Conservation (phyloP, 2,329 filamentous ascomycete species). For the Fusarium fujikuroi region DNA sequence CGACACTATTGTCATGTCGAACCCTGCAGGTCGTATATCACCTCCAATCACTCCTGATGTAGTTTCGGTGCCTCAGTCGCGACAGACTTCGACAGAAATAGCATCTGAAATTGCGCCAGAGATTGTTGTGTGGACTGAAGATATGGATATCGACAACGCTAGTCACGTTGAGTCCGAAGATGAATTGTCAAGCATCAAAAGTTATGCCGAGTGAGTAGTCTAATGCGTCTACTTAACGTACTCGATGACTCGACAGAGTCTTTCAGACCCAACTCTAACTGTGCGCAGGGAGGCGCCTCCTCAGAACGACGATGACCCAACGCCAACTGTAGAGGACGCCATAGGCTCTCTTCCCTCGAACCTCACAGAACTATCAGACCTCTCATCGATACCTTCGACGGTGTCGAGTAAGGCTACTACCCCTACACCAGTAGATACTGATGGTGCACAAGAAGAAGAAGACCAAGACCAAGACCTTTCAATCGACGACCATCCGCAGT, state of each 20-base stretch:
- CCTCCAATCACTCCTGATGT: conserved; percentile 42
- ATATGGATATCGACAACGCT: conserved; percentile 48
- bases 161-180: conserved; percentile 40
- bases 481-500: conserved; percentile 27
- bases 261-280: conserved; percentile 17
- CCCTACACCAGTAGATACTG: conserved; percentile 65
- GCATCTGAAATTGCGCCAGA: conserved; percentile 53
- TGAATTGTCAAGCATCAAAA: conserved; percentile 37
- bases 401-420: conserved; percentile 73
- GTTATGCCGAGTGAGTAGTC: conserved; percentile 45
- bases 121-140: conserved; percentile 58
- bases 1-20: conserved; percentile 35
- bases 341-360: conserved; percentile 60
- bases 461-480: conserved; percentile 32
- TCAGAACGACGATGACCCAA: conserved; percentile 33
- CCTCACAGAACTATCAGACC: conserved; percentile 65
- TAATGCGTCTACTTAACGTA: background rate
- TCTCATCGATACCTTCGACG: conserved; percentile 64
- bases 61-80: conserved; percentile 45
- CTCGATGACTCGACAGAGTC: background rate
- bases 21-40: conserved; percentile 46
- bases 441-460: conserved; percentile 39
- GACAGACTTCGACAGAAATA: conserved; percentile 48
- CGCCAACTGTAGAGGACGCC: conserved; percentile 34
- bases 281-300: conserved; percentile 34